Evolutionary conservation across 1,139 yeast species (phyloP).

Genomic region (Yamadazyma trypodendri): DNA sequence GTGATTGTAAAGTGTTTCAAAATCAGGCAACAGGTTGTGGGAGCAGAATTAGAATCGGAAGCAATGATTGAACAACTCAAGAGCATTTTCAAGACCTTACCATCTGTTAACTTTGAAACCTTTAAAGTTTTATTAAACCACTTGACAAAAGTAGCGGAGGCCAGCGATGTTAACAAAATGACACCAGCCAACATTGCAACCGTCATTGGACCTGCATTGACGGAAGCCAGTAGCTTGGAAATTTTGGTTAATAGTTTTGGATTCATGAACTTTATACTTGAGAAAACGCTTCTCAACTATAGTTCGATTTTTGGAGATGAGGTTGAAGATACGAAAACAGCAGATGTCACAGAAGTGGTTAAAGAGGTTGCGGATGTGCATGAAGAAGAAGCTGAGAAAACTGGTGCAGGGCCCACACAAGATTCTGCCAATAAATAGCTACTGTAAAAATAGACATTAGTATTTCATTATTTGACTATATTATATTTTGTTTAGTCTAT

Average conservation of each 20-base stretch:
- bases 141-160: constrained; percentile 58
- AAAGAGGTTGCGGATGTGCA: background rate
- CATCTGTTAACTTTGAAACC: constrained; percentile 64
- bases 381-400: too few species aligned
- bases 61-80: constrained; percentile 37
- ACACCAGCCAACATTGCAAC: constrained; percentile 79
- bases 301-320: constrained; percentile 34
- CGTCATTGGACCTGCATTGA: constrained; percentile 63
- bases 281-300: constrained; percentile 46
- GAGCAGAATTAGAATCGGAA: constrained; percentile 8
- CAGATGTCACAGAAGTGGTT: background rate
- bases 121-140: constrained; percentile 69
- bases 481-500: too few species aligned
- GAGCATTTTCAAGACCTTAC: constrained; percentile 50
- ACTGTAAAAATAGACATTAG: too few species aligned
- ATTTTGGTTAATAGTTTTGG: constrained; percentile 53
- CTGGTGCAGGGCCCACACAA: too few species aligned
- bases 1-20: constrained; percentile 51
- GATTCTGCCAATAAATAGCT: too few species aligned
- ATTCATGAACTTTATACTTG: constrained; percentile 53
- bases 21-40: constrained; percentile 30
- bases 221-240: constrained; percentile 55
- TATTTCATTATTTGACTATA: too few species aligned
- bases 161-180: constrained; percentile 70
- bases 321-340: constrained; percentile 3